These are phyloP conservation scores for Cucurbita ficifolia DNA, from an alignment of 306 rosid species.

Conservation along the genomic window DNA sequence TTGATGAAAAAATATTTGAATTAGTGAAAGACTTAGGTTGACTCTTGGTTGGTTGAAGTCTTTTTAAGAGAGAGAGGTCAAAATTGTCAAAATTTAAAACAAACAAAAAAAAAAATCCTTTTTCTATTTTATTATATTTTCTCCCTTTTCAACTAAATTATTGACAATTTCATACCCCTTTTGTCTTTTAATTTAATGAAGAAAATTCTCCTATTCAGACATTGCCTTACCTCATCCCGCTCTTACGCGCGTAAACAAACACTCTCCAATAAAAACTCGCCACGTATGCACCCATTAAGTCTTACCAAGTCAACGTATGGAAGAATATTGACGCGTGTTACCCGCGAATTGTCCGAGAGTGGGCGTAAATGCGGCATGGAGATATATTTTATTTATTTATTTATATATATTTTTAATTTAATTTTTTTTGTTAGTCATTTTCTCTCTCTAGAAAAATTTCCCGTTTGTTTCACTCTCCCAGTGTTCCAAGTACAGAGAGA, in stretches of 20 bases:
- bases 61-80: no score
- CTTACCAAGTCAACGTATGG: not conserved
- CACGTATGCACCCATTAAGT: not conserved
- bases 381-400: not conserved
- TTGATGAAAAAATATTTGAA: no score
- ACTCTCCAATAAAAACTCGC: not conserved
- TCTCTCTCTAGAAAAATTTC: constrained; percentile 5
- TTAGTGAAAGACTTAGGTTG: no score
- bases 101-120: not conserved
- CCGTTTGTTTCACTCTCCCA: constrained; percentile 11
- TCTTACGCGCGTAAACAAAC: rapidly evolving
- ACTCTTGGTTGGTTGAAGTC: no score
- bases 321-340: not conserved
- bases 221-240: not conserved
- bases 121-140: not conserved
- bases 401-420: not conserved
- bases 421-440: not conserved
- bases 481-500: constrained; percentile 11
- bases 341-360: not conserved
- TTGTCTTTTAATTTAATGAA: not conserved
- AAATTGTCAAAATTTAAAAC: no score
- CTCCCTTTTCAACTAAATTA: not conserved
- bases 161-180: not conserved
- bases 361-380: not conserved
- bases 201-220: not conserved